Conservation (phyloP, 2,329 filamentous ascomycete genomes). For the Sporothrix sp. region DNA sequence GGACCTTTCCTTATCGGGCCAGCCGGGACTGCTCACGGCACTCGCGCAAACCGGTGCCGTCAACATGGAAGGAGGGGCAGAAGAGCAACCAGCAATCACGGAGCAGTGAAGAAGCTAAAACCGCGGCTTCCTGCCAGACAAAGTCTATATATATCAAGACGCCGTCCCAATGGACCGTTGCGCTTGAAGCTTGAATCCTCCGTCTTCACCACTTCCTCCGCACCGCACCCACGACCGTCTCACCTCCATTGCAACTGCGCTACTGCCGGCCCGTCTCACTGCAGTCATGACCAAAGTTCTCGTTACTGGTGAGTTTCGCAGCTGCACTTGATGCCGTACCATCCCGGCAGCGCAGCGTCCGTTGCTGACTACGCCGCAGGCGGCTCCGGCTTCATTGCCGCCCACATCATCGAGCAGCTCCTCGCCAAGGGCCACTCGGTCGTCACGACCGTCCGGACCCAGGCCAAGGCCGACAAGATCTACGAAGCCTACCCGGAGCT, state of each 20-base stretch:
- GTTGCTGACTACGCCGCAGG: slow-evolving; percentile 24
- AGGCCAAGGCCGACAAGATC: slow-evolving; percentile 44
- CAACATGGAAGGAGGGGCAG: too few species aligned
- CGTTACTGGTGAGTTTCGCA: slow-evolving; percentile 30
- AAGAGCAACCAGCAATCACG: background rate
- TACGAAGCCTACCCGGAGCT: slow-evolving; percentile 37
- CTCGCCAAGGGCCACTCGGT: slow-evolving; percentile 41
- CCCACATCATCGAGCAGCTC: slow-evolving; percentile 45
- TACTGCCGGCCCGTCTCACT: background rate
- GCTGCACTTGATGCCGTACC: background rate
- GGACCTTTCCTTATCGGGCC: too few species aligned
- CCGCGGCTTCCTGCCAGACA: background rate
- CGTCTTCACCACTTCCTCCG: background rate
- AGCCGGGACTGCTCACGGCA: too few species aligned
- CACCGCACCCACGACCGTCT: background rate
- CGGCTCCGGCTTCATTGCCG: slow-evolving; percentile 44
- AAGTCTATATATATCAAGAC: background rate
- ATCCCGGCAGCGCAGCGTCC: too few species aligned
- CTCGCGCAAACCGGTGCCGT: too few species aligned
- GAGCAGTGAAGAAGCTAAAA: slow-evolving; percentile 6
- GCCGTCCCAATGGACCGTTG: background rate
- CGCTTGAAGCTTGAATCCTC: background rate
- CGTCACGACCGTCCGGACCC: slow-evolving; percentile 46
- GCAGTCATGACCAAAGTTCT: slow-evolving; percentile 36
- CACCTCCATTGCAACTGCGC: background rate